Evolutionary conservation across 2,329 filamentous ascomycete genomes (phyloP), one percentile per base, ranked within the genome.

Genomic region (Phyllosticta citrichinensis): DNA sequence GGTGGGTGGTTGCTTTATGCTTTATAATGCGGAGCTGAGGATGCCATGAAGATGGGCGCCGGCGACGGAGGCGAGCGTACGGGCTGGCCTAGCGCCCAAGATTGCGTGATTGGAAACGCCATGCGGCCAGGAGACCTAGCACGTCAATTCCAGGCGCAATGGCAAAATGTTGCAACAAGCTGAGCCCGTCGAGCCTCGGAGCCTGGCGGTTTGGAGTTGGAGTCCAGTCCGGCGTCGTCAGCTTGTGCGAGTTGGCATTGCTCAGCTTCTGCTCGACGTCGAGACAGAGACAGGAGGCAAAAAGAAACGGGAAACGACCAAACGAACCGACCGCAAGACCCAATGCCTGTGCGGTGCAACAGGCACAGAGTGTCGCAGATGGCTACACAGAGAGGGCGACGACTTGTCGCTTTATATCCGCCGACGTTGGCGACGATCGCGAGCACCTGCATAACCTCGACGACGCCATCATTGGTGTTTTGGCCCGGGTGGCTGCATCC

Each of bases 91-190:
- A 47, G 58, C 58, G 58, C 53, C 53, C 30, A 27, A 56, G 52
- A 60, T 60, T 60, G 58, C 58, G 58, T 60, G 58, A 52, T 60
- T 47, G 58, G 53, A 60, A 19, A 24, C 58, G 52, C 53, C 33
- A 56, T 52, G 52, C 25, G 51, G 35, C 24, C 33, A 55, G 24
- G 54, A 47, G 54, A 24, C 57, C 11, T 52, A 60, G 58, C 59
- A 61, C 59, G 59, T 61, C 59, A 61, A 55, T 22, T 40, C 50
- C 20, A 12, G 59, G 19, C 47, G 20, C 11, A 53, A 61, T 61
- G 40, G 50, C 54, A 61, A 24, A 57, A 57, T 57, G 47, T n/a
- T 22, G 30, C 40, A n/a, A 56, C 52, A 17, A 19, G 51, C 27
- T 22, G 22, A 22, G 22, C 22, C 22, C 22, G 22, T 22, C 22